Evolutionary conservation across 768 basidiomycete genomes (phyloP), one percentile per base, ranked within the genome.

Genomic region (Boletus rubroflammeus): DNA sequence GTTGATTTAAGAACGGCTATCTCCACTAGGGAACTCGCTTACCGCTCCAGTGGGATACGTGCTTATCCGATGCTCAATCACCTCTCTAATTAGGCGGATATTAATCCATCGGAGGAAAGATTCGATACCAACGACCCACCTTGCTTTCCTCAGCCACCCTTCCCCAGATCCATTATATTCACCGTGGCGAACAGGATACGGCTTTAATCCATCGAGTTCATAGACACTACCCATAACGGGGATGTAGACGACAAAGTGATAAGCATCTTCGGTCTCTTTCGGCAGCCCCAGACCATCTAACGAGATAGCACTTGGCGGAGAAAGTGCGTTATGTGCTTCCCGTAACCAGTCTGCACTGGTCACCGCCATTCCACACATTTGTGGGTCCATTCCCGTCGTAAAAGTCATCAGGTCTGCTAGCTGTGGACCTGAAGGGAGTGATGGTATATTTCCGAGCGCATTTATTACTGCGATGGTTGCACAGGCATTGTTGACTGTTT

Each of bases 391-490:
- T 21, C 86, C 93, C 17, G 76, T 72, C 1, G 90, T 86, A 65
- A 98, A 98, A 42, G 75, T 81, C 58, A 86, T 73, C 41, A 97
- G 72, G 41, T 93, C 86, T 23, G 77, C 74, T 13, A 97, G 78
- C 62, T 90, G 85, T 6, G 81, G 65, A 8, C 90, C 88, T 57
- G 77, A 77, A 43, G 76, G 70, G 8, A 90, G 75, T 3, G 78
- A 78, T 3, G 83, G 82, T 49, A 92, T 86, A 68, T 92, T 93
- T 54, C 88, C 89, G 21, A 96, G 79, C 28, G 90, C 92, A 66
- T 98, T 97, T 55, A 97, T 74, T 32, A 96, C 92, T 5, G 94
- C 95, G 31, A 97, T 75, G n/a, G 94, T 96, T 15, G 93, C 96
- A 63, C 96, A 99, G 5, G 94, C 93, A 62, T 98, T 99, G 73